A percentile compares a stretch with the other conserved stretches of the same genome.
Evolutionary conservation across 768 basidiomycete genomes (phyloP).

Genomic region (Mycena sanguinolenta): DNA sequence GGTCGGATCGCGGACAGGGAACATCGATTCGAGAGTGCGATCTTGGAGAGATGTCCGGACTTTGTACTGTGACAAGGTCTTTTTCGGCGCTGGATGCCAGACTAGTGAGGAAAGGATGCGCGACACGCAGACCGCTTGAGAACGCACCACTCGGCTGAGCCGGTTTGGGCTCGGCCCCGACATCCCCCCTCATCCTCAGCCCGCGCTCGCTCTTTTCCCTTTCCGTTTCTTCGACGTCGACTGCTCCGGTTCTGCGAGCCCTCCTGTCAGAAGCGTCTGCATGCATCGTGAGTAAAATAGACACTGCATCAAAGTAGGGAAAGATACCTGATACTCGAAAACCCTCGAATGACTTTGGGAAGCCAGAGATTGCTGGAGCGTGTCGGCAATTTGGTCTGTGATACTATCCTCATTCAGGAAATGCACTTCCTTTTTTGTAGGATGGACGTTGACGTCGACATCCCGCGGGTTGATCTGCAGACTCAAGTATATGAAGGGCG

Average conservation of each 20-base stretch:
- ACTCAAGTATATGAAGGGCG: conserved; percentile 94
- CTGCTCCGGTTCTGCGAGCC: conserved; percentile 50
- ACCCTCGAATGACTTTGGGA: conserved; percentile 74
- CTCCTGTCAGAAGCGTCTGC: conserved; percentile 75
- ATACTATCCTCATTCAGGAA: conserved; percentile 93
- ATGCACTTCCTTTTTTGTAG: conserved; percentile 96
- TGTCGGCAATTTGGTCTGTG: conserved; percentile 80
- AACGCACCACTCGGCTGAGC: conserved; percentile 14
- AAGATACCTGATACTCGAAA: conserved; percentile 78
- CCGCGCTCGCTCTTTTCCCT: conserved; percentile 53
- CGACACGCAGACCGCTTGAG: too few relatives aligned
- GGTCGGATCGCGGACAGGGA: conserved; percentile 74
- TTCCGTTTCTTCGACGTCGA: conserved; percentile 52
- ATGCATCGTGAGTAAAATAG: conserved; percentile 4
- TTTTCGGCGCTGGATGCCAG: conserved; percentile 53
- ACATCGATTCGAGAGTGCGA: conserved; percentile 96
- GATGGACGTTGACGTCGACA: conserved; percentile 98
- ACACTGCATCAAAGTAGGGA: background rate
- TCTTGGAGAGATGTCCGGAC: conserved; percentile 90
- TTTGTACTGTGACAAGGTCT: conserved; percentile 86
- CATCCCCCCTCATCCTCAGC: conserved; percentile 44
- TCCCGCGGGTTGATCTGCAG: conserved; percentile 86
- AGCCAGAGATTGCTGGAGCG: conserved; percentile 75
- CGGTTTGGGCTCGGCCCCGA: conserved; percentile 38
- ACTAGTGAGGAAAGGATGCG: background rate